Base-by-base conservation (phyloP, 2,329 filamentous ascomycete genomes). In the Mollisia scopiformis region DNA sequence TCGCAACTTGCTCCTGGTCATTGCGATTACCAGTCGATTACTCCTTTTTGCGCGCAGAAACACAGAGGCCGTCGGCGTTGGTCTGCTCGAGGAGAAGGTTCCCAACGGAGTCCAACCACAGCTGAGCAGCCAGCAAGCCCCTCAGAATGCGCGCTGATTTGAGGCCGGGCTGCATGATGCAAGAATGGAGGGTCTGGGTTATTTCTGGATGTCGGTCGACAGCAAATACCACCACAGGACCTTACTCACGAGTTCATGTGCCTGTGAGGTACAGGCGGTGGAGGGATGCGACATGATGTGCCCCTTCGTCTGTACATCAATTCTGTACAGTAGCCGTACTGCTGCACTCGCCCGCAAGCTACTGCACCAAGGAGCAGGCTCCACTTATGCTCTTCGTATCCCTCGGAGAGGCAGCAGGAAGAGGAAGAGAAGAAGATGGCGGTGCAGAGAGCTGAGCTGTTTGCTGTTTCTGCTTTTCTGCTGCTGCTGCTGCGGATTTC, bases 231-330 rank as follows among this genome's bases (percentile, higher is more conserved):
- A n/a, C n/a, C n/a, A n/a, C n/a, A n/a, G n/a, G n/a, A n/a, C n/a
- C n/a, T n/a, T n/a, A n/a, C 7, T 30, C 27, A 21, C 49, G 49
- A 51, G 49, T 19, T 51, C 49, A 51, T 51, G 49, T 51, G 49
- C 27, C 43, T 33, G 27, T 16, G 49, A 51, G 28, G 49, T 33
- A 51, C 27, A 51, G n/a, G n/a, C 33, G 49, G 33, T 51, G 14
- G 13, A 51, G 14, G 23, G 7, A n/a, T n/a, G n/a, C n/a, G n/a
- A n/a, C n/a, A n/a, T n/a, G n/a, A n/a, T n/a, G n/a, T n/a, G n/a
- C n/a, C n/a, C n/a, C n/a, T 23, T 43, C 39, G n/a, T 10, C n/a
- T 21, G 39, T 43, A 21, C 39, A 21, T 21, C 39, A 21, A 43
- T 16, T 33, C 33, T n/a, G n/a, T n/a, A n/a, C 39, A 10, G 4